Evolutionary conservation across 768 basidiomycete genomes (phyloP).

Genomic region (Kwoniella heveanensis): DNA sequence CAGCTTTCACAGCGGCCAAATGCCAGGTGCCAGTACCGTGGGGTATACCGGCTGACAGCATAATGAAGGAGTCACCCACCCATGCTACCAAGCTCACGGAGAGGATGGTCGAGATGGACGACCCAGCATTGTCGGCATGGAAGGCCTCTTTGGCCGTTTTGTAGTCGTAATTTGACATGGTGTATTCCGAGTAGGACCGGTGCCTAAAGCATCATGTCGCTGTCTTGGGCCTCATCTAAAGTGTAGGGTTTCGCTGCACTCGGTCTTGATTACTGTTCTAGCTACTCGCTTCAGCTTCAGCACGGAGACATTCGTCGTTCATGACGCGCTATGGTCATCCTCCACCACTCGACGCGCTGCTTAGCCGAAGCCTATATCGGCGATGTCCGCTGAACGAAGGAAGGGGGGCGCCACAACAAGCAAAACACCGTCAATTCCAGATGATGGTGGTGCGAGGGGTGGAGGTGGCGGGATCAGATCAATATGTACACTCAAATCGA

Average conservation of each 20-base stretch:
- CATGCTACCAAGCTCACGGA: conserved; percentile 66
- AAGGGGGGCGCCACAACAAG: background rate
- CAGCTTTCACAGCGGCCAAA: background rate
- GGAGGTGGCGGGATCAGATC: conserved; percentile 7
- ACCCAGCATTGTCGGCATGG: conserved; percentile 73
- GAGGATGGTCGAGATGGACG: conserved; percentile 70
- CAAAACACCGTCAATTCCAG: background rate
- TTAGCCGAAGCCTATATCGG: background rate
- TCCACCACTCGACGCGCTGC: too few species aligned
- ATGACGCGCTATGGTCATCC: background rate
- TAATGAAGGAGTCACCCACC: too few species aligned
- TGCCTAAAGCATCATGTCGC: too few species aligned
- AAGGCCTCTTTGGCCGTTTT: conserved; percentile 80
- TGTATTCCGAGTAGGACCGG: too few species aligned
- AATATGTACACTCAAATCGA: background rate
- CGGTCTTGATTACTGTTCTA: too few species aligned
- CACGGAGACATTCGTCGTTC: too few species aligned
- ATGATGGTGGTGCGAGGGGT: background rate
- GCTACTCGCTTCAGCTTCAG: too few species aligned
- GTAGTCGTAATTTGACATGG: conserved; percentile 59
- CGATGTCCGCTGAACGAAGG: background rate
- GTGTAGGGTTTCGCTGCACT: too few species aligned
- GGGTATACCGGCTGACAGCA: too few species aligned
- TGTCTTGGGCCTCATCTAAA: too few species aligned
- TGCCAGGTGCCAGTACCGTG: too few species aligned